Percentiles rank a stretch among this genome's conserved stretches.
phyloP scores from a whole-genome alignment of 2,329 filamentous ascomycete species.

The Colletotrichum cuscutae region DNA sequence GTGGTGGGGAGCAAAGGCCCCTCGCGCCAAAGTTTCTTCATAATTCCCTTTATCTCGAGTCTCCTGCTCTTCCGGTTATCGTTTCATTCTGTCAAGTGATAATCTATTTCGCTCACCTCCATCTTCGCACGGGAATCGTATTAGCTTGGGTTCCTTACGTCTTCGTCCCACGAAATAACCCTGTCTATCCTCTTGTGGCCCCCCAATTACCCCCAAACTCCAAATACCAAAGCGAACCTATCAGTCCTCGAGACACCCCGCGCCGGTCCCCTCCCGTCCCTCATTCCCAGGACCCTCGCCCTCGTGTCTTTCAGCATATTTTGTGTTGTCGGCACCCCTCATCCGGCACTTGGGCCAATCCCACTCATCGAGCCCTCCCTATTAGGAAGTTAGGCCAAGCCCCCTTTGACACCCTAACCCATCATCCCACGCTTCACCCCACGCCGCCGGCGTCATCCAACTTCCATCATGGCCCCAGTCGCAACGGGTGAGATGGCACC shows the following conservation, averaged over 20 bases:
- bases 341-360: conserved; percentile 31
- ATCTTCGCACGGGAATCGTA: not conserved
- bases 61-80: not conserved
- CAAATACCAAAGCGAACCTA: conserved; percentile 28
- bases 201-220: conserved; percentile 18
- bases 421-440: conserved; percentile 47
- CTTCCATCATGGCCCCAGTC: conserved; percentile 59
- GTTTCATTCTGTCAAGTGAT: conserved; percentile 12
- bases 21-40: conserved; percentile 8
- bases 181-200: conserved; percentile 15
- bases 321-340: conserved; percentile 20
- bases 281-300: conserved; percentile 13
- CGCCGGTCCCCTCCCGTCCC: conserved; percentile 27
- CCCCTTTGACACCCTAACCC: conserved; percentile 28
- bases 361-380: conserved; percentile 27
- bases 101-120: not conserved
- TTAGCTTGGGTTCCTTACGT: conserved; percentile 11
- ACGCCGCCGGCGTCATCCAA: conserved; percentile 43
- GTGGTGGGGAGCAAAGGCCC: conserved; percentile 14
- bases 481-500: conserved; percentile 55
- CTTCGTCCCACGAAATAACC: conserved; percentile 38
- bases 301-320: conserved; percentile 11
- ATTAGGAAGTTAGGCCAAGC: conserved; percentile 37
- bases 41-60: conserved; percentile 1
- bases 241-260: conserved; percentile 33